Evolutionary conservation across 441 rosid species (phyloP), one percentile per base, ranked within the genome.

Genomic region (Gossypium gossypioides): DNA sequence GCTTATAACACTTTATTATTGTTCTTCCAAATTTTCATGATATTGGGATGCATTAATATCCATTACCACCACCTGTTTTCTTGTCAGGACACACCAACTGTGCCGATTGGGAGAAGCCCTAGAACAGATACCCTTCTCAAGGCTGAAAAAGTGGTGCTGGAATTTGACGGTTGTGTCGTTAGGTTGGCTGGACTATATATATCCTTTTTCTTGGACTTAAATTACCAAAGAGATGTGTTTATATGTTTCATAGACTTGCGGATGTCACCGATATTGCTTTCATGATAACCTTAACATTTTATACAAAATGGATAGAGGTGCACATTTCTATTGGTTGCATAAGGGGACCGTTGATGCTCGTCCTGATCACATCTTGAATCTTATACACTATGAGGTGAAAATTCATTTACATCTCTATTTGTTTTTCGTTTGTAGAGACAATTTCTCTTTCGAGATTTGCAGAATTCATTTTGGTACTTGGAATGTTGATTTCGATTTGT

Each of bases 151-250:
- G 87, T 82, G 24, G 93, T 87, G 76, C 72, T 88, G 74, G 96
- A 90, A 57, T 74, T 79, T 59, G 93, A 85, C 24, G 98, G 98
- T 58, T 87, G 84, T 74, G 91, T 87, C 62, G 76, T 90, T 79
- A 80, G 97, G 86, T 81, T 94, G 81, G 96, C 96, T 42, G 98
- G 97, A 75, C 96, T 94, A 65, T 91, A 93, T 78, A 93, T 93
- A 93, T 93, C 98, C 98, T 93, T 81, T 79, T 78, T 60, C 27
- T 63, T 48, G 16, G 32, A 29, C 56, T 74, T 42, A 7, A 69
- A 46, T 55, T 52, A 4, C 2, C 42, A 65, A 29, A 18, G 13
- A 48, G 52, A 54, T 51, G 9, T 34, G 0, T 58, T 48, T 59
- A 44, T 18, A 50, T 55, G 46, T 48, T 4, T 77, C 22, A 1